phyloP scores from a whole-genome alignment of 2,329 filamentous ascomycete species.

The Chaetomium strumarium region DNA sequence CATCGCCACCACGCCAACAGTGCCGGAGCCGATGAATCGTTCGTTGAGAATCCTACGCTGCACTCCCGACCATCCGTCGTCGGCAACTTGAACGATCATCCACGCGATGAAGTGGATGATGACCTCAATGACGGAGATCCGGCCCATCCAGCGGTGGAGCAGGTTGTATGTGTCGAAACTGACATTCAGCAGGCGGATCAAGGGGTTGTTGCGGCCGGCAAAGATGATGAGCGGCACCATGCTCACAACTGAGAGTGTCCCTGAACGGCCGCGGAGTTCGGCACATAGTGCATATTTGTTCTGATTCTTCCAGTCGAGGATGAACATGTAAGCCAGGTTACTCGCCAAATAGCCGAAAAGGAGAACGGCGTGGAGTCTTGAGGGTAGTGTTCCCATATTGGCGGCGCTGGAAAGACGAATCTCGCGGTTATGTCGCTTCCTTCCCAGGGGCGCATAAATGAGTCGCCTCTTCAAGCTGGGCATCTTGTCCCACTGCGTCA shows the following conservation, averaged over 20 bases:
- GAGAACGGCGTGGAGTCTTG: constrained; percentile 55
- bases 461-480: constrained; percentile 57
- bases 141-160: constrained; percentile 75
- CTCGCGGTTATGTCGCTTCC: constrained; percentile 58
- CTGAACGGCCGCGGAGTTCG: constrained; percentile 78
- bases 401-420: constrained; percentile 39
- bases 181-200: constrained; percentile 75
- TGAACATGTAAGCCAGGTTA: constrained; percentile 58
- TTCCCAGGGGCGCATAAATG: constrained; percentile 57
- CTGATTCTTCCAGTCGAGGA: constrained; percentile 52
- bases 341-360: constrained; percentile 52
- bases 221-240: constrained; percentile 88
- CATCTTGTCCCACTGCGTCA: constrained; percentile 54
- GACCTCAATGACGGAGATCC: constrained; percentile 64
- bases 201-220: constrained; percentile 85
- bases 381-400: constrained; percentile 56
- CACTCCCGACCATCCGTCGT: constrained; percentile 57
- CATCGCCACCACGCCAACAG: constrained; percentile 54
- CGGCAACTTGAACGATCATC: constrained; percentile 63
- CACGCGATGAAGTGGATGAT: constrained; percentile 67
- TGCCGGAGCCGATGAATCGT: constrained; percentile 56
- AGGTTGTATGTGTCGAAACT: constrained; percentile 97
- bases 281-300: constrained; percentile 64
- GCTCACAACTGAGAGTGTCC: constrained; percentile 78
- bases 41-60: constrained; percentile 48